Evolutionary conservation across 2,329 filamentous ascomycete genomes (phyloP).

Genomic region (Hortaea sp.): DNA sequence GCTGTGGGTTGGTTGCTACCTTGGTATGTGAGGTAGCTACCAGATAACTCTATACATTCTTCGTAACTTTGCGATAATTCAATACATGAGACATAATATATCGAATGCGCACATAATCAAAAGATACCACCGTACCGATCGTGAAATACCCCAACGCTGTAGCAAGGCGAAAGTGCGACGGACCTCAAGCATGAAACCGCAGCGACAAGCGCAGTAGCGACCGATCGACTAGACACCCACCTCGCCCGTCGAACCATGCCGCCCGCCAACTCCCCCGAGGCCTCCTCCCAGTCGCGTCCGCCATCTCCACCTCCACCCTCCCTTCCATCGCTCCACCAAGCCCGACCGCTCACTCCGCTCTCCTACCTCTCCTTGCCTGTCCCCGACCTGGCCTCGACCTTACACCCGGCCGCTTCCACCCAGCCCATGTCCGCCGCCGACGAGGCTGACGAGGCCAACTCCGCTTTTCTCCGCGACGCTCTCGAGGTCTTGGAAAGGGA

Average conservation of each 20-base stretch:
- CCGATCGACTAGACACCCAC: neutral
- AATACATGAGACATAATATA: neutral
- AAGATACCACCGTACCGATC: too few relatives aligned
- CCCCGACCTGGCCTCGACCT: slow-evolving; percentile 41
- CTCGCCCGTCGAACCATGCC: neutral
- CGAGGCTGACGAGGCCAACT: slow-evolving; percentile 35
- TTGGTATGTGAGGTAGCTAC: neutral
- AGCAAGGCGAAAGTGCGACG: too few relatives aligned
- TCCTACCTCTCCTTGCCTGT: slow-evolving; percentile 41
- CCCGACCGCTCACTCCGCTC: slow-evolving; percentile 20
- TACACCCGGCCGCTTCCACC: slow-evolving; percentile 25
- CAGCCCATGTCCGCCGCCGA: slow-evolving; percentile 19
- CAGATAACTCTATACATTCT: neutral
- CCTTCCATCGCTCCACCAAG: neutral
- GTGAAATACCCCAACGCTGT: neutral
- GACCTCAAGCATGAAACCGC: neutral
- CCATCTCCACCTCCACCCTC: neutral
- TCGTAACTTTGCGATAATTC: neutral
- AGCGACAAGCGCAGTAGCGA: neutral
- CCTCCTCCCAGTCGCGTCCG: neutral
- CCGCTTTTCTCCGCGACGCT: slow-evolving; percentile 40
- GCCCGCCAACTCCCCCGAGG: slow-evolving; percentile 1
- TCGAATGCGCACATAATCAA: too few relatives aligned
- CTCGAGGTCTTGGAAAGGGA: slow-evolving; percentile 22
- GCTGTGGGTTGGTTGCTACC: neutral